Evolutionary conservation across 495 filamentous ascomycete species (phyloP), one percentile per base, ranked within the genome.

Genomic region (Annulohypoxylon stygium): DNA sequence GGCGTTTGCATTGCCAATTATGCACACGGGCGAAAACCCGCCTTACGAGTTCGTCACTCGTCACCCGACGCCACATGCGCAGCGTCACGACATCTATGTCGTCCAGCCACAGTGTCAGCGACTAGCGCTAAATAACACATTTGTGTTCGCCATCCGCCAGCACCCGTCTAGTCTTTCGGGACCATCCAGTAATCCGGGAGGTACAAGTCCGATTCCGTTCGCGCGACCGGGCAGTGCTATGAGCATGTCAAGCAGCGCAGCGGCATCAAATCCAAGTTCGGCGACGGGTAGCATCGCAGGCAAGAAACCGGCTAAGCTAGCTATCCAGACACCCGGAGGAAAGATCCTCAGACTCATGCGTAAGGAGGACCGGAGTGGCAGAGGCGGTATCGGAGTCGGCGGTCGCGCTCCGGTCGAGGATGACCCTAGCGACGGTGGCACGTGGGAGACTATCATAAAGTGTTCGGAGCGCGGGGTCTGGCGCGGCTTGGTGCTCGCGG

Each of bases 401-500:
- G 79, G 82, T 10, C 84, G 84, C 14, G 80, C 80, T 33, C 82
- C 83, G 47, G 12, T 74, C 4, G 86, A 84, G 2, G 90, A 88
- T 54, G 90, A 88, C 12, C 82, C 79, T 0, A 90, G 89, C 4
- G 93, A 95, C 61, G 93, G 93, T 12, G 93, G 92, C 51, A 88
- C 91, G 0, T 99, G 97, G 97, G 96, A 99, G 82, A 99, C 95
- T 6, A 96, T 98, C 50, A 97, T 94, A 80, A 99, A 99, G 84
- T 94, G 95, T 80, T 93, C 93, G 0, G 96, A 99, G 78, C 86
- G 90, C 30, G 96, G 96, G 0, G 87, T 91, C 26, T 99, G 96
- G 96, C 89, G 96, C 67, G 97, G 93, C 0, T 81, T 99, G 61
- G 96, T 99, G 69, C 86, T 99, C 18, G 96, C 96, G 11, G 96